These are phyloP conservation scores for Trypanosoma boissoni DNA, from an alignment of 208 protist species.

Conservation along the genomic window DNA sequence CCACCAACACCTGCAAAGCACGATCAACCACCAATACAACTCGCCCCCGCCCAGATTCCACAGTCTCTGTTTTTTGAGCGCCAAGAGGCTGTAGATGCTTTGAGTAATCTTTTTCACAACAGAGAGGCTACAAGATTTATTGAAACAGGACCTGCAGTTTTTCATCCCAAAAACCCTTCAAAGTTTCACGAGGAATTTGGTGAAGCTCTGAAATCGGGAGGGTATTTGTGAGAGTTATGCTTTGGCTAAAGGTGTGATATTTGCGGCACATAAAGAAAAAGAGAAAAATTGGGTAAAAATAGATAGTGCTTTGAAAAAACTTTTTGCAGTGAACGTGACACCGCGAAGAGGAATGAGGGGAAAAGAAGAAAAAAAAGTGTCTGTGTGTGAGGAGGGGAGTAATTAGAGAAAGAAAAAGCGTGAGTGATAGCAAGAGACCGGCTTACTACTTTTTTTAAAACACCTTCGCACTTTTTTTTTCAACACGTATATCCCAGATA, in stretches of 20 bases:
- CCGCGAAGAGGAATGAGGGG: no score
- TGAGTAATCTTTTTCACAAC: conserved; percentile 84
- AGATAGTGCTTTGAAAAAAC: no score
- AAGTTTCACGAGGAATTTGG: conserved; percentile 28
- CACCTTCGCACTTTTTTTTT: no score
- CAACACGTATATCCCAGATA: no score
- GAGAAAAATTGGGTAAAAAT: no score
- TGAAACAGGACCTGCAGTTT: conserved; percentile 13
- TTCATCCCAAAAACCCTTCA: conserved; percentile 10
- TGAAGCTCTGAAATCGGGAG: conserved; percentile 16
- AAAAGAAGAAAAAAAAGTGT: not conserved
- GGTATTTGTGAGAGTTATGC: conserved; percentile 5
- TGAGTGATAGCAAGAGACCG: no score
- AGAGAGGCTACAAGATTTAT: conserved; percentile 24
- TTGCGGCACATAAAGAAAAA: no score
- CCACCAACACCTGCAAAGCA: conserved; percentile 16
- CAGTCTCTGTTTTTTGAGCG: conserved; percentile 62
- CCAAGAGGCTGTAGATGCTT: conserved; percentile 77
- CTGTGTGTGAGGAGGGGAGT: not conserved
- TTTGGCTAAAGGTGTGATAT: no score
- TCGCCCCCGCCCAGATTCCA: conserved; percentile 32
- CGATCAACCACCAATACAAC: conserved; percentile 7
- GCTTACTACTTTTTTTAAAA: no score
- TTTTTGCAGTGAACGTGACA: no score
- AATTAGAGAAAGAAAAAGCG: not conserved